Conservation (phyloP, 768 basidiomycete species). For the Mycena belliarum region DNA sequence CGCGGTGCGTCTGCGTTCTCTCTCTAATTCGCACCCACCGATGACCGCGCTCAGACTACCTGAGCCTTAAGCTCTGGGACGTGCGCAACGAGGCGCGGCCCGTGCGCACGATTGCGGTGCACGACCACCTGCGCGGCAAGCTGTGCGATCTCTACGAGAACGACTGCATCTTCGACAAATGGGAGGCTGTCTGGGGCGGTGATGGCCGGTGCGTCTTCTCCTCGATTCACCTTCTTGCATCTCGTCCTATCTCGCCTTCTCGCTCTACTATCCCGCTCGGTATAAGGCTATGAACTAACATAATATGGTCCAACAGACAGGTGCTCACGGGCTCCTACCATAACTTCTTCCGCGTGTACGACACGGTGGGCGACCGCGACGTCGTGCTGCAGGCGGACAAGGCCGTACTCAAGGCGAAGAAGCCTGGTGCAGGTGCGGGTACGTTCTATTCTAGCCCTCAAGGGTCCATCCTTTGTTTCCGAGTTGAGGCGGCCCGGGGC, state of each 20-base stretch:
- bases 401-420: conserved; percentile 99
- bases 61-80: conserved; percentile 99
- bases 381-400: conserved; percentile 98
- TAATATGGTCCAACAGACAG: conserved; percentile 59
- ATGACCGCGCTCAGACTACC: conserved; percentile 61
- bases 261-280: no score
- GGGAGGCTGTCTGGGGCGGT: conserved; percentile 98
- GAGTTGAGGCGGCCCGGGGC: no score
- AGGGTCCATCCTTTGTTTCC: no score
- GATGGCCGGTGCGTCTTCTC: conserved; percentile 77
- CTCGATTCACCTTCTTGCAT: no score
- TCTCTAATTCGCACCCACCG: no score
- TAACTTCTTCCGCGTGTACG: conserved; percentile 99
- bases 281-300: no score
- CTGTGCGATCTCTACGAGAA: conserved; percentile 99
- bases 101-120: conserved; percentile 95
- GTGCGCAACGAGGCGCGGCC: conserved; percentile 97
- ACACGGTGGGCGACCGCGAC: conserved; percentile 81
- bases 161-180: conserved; percentile 99
- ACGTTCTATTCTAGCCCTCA: not conserved
- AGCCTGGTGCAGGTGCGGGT: conserved; percentile 42
- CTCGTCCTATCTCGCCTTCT: no score
- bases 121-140: conserved; percentile 95
- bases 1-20: conserved; percentile 36
- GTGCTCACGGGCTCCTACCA: conserved; percentile 98